Conservation (phyloP, 2,329 filamentous ascomycete genomes). For the Rugonectria rugulosa region DNA sequence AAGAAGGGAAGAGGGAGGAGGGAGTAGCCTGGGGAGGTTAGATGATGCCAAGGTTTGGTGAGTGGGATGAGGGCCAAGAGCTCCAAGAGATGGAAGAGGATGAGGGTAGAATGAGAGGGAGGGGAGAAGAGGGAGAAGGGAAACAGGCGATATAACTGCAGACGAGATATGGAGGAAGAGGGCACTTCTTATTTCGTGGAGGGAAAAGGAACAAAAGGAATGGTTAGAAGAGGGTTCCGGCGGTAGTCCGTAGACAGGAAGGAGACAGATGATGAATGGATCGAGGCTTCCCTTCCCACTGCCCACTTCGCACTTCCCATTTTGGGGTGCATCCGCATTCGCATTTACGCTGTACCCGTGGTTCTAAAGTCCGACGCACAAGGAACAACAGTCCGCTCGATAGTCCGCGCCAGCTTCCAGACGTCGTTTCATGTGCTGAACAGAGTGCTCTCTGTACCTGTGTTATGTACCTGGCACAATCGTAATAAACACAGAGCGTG, state of each 20-base stretch:
- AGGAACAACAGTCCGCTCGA: not conserved
- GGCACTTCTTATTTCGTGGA: no score
- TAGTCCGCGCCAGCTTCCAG: no score
- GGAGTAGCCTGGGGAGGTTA: conserved; percentile 1
- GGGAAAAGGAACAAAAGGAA: conserved; percentile 3
- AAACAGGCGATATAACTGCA: not conserved
- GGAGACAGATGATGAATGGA: not conserved
- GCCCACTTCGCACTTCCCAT: no score
- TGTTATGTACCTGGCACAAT: no score
- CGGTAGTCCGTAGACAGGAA: no score
- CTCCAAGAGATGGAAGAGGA: not conserved
- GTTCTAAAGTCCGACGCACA: not conserved
- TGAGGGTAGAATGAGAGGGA: conserved; percentile 1
- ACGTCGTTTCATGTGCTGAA: no score
- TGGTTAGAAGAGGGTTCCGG: conserved; percentile 3
- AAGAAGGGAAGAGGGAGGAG: conserved; percentile 21
- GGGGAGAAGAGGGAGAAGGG: not conserved
- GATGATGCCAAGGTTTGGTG: no score
- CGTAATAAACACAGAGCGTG: no score
- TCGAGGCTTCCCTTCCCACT: not conserved
- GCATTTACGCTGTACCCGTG: not conserved
- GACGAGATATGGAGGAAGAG: conserved; percentile 7
- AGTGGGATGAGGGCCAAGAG: not conserved
- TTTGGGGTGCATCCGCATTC: not conserved
- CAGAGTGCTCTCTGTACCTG: no score